Base-by-base conservation (phyloP, 169 alveolate species). In the Cryptosporidium sp. region DNA sequence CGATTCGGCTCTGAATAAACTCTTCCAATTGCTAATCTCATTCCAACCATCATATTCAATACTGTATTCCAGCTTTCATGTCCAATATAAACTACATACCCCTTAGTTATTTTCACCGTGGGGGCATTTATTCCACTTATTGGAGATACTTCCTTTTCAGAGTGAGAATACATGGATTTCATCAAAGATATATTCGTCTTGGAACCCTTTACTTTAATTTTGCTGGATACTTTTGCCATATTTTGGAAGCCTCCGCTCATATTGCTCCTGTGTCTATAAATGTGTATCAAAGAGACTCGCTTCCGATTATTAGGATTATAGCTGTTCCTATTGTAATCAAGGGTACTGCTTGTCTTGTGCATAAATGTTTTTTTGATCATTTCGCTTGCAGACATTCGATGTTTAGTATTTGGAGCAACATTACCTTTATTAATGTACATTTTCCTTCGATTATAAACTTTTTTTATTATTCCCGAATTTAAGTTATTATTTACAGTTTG, bases 61-160 rank as follows among this genome's bases (percentile, higher is more conserved):
- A 96, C 98, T 61, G 94, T 86, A 85, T 96, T 95, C 98, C 98
- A 96, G 33, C 97, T 86, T 43, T 96, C 98, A 85, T 96, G 98
- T 0, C 98, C 98, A 71, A 96, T 94, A 80, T 95, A 95, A 2
- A 96, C 97, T 31, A 94, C 93, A 21, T 92, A 87, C 3, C 95
- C 71, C 33, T 75, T 80, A 9, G 52, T 62, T 65, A 43, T 43
- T 61, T 86, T 51, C n/a, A 48, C 59, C 45, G 35, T 39, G 29
- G 29, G 69, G 21, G 10, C 52, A 26, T 91, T 91, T n/a, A 41
- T 70, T 1, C 29, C 61, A 45, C 10, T 26, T 18, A 39, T 35
- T 0, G 80, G n/a, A 45, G 65, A 71, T 52, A 71, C 26, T 43
- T 91, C 70, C 71, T 48, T 69, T 18, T 69, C 59, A 3, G 21